These are phyloP conservation scores for Colletotrichum coccodes DNA, from an alignment of 2,329 filamentous ascomycete species.

Conservation along the genomic window DNA sequence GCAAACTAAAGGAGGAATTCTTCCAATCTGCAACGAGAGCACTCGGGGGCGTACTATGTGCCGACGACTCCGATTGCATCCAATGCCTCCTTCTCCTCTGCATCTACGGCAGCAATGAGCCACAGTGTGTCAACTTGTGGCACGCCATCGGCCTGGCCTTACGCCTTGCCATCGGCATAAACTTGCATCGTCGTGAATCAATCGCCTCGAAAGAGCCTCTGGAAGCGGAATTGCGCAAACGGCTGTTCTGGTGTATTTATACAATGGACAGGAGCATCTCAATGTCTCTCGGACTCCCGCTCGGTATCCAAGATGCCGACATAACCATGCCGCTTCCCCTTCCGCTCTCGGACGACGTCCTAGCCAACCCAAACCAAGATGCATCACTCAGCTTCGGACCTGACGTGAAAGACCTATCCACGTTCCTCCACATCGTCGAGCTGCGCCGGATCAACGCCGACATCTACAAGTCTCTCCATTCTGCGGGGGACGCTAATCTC, in stretches of 20 bases:
- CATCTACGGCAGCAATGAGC: constrained; percentile 40
- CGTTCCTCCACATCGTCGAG: constrained; percentile 40
- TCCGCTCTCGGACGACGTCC: constrained; percentile 14
- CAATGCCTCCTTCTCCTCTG: constrained; percentile 39
- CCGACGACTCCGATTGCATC: constrained; percentile 37
- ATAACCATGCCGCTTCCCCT: constrained; percentile 37
- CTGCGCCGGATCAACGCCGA: constrained; percentile 38
- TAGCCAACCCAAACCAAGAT: background rate
- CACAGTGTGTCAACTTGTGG: constrained; percentile 40
- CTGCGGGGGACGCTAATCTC: background rate
- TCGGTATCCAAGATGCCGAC: constrained; percentile 38
- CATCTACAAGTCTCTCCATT: constrained; percentile 36
- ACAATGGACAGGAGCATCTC: constrained; percentile 39
- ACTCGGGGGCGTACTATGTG: constrained; percentile 30
- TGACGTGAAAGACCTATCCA: constrained; percentile 33
- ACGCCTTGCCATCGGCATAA: constrained; percentile 36
- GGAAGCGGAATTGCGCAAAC: constrained; percentile 38
- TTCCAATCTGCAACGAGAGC: background rate
- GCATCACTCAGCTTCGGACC: background rate
- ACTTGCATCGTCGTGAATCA: constrained; percentile 34
- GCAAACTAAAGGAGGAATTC: background rate
- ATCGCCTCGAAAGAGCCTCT: constrained; percentile 23
- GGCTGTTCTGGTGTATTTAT: constrained; percentile 43
- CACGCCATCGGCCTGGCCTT: constrained; percentile 37
- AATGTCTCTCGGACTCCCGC: constrained; percentile 38